Evolutionary conservation across 208 protist genomes (phyloP).

Genomic region (Wallacemonas sp.): DNA sequence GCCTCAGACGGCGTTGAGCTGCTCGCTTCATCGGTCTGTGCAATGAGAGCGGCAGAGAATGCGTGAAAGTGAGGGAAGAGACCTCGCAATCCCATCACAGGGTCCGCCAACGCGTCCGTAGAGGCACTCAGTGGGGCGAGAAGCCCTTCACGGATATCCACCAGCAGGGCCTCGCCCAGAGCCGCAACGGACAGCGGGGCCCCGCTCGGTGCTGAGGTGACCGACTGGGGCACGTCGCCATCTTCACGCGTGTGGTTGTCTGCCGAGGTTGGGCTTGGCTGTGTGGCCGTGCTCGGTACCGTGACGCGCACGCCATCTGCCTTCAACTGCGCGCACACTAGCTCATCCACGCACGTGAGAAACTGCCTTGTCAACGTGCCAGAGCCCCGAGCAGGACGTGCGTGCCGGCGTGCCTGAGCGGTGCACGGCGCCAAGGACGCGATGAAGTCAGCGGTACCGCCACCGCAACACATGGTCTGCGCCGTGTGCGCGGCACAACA

Average conservation of each 20-base stretch:
- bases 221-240: not conserved
- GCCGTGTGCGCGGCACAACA: not conserved
- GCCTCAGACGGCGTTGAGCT: no score
- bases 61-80: not conserved
- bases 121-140: not conserved
- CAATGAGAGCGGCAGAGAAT: no score
- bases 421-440: not conserved
- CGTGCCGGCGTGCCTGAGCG: not conserved
- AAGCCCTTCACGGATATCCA: conserved; percentile 26
- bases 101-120: not conserved
- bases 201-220: not conserved
- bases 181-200: not conserved
- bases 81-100: not conserved
- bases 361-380: conserved; percentile 4
- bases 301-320: conserved; percentile 46
- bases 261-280: not conserved
- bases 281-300: not conserved
- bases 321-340: conserved; percentile 58
- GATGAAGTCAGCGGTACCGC: no score
- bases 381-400: not conserved
- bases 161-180: not conserved
- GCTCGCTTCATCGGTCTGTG: no score
- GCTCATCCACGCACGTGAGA: conserved; percentile 38
- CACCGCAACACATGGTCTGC: not conserved
- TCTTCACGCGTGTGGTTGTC: not conserved